Evolutionary conservation across 192 early-diverging fungal species (phyloP), one percentile per base, ranked within the genome.

Genomic region (Dispira simplex): DNA sequence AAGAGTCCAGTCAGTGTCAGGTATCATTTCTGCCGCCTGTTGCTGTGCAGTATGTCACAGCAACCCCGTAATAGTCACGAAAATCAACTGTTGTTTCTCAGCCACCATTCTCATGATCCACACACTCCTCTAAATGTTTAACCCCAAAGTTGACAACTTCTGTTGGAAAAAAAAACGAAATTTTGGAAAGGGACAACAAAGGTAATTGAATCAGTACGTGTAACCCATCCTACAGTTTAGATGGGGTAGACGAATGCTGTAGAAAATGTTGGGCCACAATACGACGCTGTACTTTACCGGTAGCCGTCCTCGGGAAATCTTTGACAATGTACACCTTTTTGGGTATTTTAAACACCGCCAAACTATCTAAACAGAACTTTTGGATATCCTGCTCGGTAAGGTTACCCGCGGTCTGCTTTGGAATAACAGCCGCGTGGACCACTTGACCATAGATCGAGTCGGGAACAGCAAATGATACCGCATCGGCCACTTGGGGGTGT

Each of bases 391-490:
- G 73, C 46, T 81, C 82, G 9, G 80, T 81, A 20, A 84, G 55
- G 13, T 47, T 66, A 63, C 64, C 64, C 6, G 70, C 72, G 6
- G 65, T 68, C 23, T 44, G 64, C 65, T 79, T 81, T 44, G 83
- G 72, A 20, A 88, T 80, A 26, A 90, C 79, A 0, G 84, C 80
- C 1, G 83, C 85, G 69, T 90, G 83, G 32, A 92, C 83, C 64
- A 90, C 90, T 70, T 90, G 88, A 45, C 88, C 88, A 63, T 89
- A 89, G 70, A 87, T 83, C n/a, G 82, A 72, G 71, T 85, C 81
- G 0, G 76, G 68, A 8, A 90, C 87, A n/a, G 72, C 84, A 75
- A 90, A 92, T 48, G 78, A 79, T 20, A 87, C 83, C 2, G 86
- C 90, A 65, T 92, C 88, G 21, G 76, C 75, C 11, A 90, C 78